Evolutionary conservation across 331 rosid species (phyloP).

Genomic region (Pyrus hybrid): DNA sequence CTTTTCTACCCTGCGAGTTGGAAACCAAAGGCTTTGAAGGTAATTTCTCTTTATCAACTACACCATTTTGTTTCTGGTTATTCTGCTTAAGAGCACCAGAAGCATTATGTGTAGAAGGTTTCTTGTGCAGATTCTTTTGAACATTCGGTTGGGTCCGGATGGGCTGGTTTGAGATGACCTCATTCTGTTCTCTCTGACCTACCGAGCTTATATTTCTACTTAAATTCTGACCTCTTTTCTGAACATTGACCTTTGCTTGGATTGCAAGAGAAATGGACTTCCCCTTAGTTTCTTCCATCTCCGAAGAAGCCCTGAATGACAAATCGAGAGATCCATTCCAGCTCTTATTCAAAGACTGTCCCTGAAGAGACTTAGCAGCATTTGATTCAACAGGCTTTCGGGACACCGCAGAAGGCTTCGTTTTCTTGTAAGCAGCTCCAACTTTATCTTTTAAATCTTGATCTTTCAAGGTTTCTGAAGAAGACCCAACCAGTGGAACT

Average conservation of each 20-base stretch:
- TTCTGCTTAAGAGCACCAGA: constrained; percentile 65
- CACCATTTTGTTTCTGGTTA: constrained; percentile 72
- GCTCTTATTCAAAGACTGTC: constrained; percentile 79
- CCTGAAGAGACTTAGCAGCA: constrained; percentile 68
- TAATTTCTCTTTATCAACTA: constrained; percentile 46
- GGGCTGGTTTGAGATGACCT: constrained; percentile 42
- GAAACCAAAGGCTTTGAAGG: constrained; percentile 49
- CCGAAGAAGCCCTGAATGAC: constrained; percentile 31
- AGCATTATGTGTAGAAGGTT: constrained; percentile 33
- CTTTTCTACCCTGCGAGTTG: constrained; percentile 49
- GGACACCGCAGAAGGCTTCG: constrained; percentile 43
- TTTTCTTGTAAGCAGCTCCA: constrained; percentile 43
- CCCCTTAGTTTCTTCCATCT: constrained; percentile 53
- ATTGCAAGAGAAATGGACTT: constrained; percentile 88
- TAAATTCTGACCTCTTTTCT: constrained; percentile 60
- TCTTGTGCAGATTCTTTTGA: constrained; percentile 49
- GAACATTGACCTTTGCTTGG: constrained; percentile 97
- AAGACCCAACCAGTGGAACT: constrained; percentile 38
- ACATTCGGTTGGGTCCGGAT: constrained; percentile 30
- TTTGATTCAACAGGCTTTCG: constrained; percentile 61
- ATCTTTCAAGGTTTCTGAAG: constrained; percentile 43
- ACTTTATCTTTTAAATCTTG: constrained; percentile 52
- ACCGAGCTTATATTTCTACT: constrained; percentile 36
- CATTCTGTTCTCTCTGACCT: constrained; percentile 50
- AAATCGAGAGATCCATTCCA: constrained; percentile 77